Evolutionary conservation across 441 rosid species (phyloP).

Genomic region (Jatropha multifida): DNA sequence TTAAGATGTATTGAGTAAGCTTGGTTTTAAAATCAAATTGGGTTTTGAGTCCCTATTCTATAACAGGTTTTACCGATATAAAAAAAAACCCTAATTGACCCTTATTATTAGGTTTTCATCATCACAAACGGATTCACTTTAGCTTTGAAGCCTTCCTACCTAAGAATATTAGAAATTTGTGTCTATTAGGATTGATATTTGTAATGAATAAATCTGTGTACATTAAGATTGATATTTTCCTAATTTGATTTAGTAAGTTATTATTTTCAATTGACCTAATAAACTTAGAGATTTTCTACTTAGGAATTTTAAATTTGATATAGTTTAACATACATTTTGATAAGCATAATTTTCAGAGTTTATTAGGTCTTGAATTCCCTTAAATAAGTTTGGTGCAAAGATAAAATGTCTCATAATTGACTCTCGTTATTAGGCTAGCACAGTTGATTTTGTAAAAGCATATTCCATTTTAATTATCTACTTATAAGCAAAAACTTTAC

Average conservation of each 20-base stretch:
- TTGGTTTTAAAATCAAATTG: not conserved
- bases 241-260: not conserved
- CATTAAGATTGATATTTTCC: not conserved
- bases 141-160: not conserved
- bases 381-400: not conserved
- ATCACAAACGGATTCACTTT: not conserved
- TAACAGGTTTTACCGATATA: not conserved
- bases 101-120: not conserved
- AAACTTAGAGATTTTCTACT: not conserved
- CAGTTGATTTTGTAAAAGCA: too few relatives aligned
- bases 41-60: not conserved
- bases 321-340: not conserved
- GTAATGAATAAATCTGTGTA: not conserved
- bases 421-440: too few relatives aligned
- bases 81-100: not conserved
- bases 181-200: not conserved
- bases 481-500: too few relatives aligned
- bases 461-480: too few relatives aligned
- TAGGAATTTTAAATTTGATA: not conserved
- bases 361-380: not conserved
- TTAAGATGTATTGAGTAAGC: not conserved
- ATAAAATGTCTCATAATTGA: not conserved
- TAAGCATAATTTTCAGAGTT: not conserved
- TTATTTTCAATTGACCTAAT: not conserved
- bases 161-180: not conserved